A percentile compares a stretch with the other conserved stretches of the same genome.
Conservation (phyloP, 352 stramenopile genomes). For the Phytophthora lateralis region DNA sequence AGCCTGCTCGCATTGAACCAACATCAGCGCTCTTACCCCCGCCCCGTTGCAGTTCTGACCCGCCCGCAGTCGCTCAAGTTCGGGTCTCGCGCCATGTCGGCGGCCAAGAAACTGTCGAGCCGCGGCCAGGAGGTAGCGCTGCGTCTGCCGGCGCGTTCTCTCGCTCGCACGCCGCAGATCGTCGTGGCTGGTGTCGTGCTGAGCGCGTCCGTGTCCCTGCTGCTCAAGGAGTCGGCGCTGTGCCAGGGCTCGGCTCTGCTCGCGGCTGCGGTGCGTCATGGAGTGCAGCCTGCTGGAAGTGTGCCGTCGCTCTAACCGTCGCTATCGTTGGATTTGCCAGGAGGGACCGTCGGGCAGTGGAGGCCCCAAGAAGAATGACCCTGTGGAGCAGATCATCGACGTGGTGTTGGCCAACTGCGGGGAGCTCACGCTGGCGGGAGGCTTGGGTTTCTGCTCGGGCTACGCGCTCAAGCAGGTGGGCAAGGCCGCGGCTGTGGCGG, state of each 20-base stretch:
- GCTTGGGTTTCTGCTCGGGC: conserved; percentile 83
- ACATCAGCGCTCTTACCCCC: background rate
- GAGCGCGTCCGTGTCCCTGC: conserved; percentile 48
- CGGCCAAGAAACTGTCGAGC: conserved; percentile 36
- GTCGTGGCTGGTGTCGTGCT: conserved; percentile 53
- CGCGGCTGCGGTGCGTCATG: conserved; percentile 32
- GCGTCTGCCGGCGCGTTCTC: conserved; percentile 27
- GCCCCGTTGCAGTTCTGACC: conserved; percentile 39
- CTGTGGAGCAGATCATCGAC: conserved; percentile 71
- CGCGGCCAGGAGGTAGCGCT: conserved; percentile 38
- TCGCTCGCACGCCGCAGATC: conserved; percentile 28
- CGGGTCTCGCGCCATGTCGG: conserved; percentile 30
- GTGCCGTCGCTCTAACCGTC: background rate
- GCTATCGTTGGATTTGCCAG: no score
- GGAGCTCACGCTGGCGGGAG: conserved; percentile 72
- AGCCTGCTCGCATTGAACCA: background rate
- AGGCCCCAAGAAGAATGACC: conserved; percentile 46
- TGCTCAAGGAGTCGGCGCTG: conserved; percentile 49
- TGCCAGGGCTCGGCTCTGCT: conserved; percentile 55
- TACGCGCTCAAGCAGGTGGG: conserved; percentile 86
- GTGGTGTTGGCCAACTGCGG: conserved; percentile 61
- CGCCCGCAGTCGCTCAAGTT: conserved; percentile 48
- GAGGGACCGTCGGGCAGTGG: conserved; percentile 35
- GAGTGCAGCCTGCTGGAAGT: background rate
- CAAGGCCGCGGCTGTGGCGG: conserved; percentile 73